Evolutionary conservation across 805 yeast species (phyloP).

Genomic region (Ogataea trehaloabstinens): DNA sequence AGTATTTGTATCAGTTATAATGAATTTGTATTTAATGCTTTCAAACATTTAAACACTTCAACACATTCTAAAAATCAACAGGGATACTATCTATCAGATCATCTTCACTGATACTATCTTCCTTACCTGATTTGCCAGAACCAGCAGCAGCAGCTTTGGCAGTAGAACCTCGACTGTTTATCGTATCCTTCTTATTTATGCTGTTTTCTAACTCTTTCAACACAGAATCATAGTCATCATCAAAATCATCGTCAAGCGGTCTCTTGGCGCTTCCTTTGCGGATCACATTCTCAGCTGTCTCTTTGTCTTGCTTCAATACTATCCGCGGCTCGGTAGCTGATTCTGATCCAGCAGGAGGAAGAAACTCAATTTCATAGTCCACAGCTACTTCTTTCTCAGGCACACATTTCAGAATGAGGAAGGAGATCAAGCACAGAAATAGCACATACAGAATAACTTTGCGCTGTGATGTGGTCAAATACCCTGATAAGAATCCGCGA

Average conservation of each 20-base stretch:
- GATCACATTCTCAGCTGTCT: constrained; percentile 2
- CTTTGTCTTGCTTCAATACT: constrained; percentile 20
- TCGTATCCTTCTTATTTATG: not conserved
- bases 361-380: constrained; percentile 20
- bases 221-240: constrained; percentile 14
- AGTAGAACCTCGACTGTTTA: constrained; percentile 2
- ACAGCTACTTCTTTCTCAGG: constrained; percentile 25
- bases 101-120: constrained; percentile 13
- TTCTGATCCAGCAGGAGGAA: too few relatives aligned
- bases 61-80: not conserved
- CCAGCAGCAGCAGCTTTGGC: not conserved
- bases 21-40: too few relatives aligned
- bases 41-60: too few relatives aligned
- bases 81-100: constrained; percentile 17
- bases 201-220: constrained; percentile 6
- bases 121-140: constrained; percentile 1
- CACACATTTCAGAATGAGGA: constrained; percentile 29
- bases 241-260: constrained; percentile 19
- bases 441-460: constrained; percentile 39
- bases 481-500: constrained; percentile 21
- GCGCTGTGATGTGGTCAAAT: constrained; percentile 48
- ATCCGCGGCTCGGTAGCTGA: constrained; percentile 2
- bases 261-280: constrained; percentile 18
- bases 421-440: constrained; percentile 32
- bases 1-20: not conserved